Base-by-base conservation (phyloP, 139 green algal genomes). In the Chlamydomonas schloesseri region DNA sequence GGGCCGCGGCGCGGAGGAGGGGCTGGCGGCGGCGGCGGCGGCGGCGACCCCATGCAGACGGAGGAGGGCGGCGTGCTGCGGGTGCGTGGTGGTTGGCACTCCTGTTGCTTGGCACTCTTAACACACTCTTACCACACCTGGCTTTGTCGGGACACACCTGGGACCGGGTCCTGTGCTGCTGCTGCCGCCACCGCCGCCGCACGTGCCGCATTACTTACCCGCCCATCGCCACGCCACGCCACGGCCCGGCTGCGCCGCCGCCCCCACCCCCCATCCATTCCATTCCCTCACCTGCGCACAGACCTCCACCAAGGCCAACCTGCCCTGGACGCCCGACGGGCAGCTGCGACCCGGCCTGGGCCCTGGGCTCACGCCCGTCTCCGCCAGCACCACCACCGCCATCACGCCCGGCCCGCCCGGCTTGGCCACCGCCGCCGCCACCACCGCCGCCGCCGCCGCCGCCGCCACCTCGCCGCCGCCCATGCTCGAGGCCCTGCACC, bases 401-500 rank as follows among this genome's bases (percentile, higher is more conserved):
- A n/a, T 20, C 31, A 13, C 37, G 17, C 33, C 42, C 34, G 33
- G 29, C 57, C 1, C 33, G 21, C 3, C 57, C 14, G 57, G 42
- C 42, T 13, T 8, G 6, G 42, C 33, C 23, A 47, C 14, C 31
- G 31, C 57, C 14, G 29, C 29, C 18, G 46, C n/a, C 31, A 26
- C 37, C 6, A 33, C 42, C 57, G 33, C 24, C 75, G 8, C 33
- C 55, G 6, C 57, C 33, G 33, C 11, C 75, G 33, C 26, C 65
- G 3, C 31, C 18, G 69, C 57, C 10, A 34, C 74, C 26, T 31
- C 34, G 29, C 87, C 68, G 14, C 47, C 82, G 1, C 70, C 67
- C 71, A 71, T 71, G 70, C 33, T 69, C 36, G 81, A 87, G 80
- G 80, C 80, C 20, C 50, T 86, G 10, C 80, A 86, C 24, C 50